These are phyloP conservation scores for Olyra latifolia DNA, from an alignment of 176 grass and related monocot species.

Conservation along the genomic window DNA sequence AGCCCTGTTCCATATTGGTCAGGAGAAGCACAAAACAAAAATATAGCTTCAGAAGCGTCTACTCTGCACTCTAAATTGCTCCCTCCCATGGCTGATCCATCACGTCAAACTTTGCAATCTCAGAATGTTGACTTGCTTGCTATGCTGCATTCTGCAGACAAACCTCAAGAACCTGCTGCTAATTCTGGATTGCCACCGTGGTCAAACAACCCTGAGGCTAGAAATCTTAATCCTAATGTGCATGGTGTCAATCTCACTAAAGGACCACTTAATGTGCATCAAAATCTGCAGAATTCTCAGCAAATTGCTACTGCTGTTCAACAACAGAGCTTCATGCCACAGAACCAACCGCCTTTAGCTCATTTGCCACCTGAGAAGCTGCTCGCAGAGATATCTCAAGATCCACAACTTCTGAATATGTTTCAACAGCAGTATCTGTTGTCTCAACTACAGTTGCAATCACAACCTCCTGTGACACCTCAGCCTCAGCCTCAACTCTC, in stretches of 20 bases:
- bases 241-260: slow-evolving; percentile 48
- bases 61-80: slow-evolving; percentile 66
- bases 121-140: slow-evolving; percentile 85
- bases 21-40: slow-evolving; percentile 52
- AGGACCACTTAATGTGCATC: slow-evolving; percentile 48
- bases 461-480: slow-evolving; percentile 58
- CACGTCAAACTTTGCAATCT: slow-evolving; percentile 50
- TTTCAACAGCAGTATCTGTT: slow-evolving; percentile 91
- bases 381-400: slow-evolving; percentile 70
- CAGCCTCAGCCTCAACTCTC: slow-evolving; percentile 68
- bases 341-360: slow-evolving; percentile 50
- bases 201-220: slow-evolving; percentile 65
- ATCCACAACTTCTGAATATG: slow-evolving; percentile 68
- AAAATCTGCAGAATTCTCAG: slow-evolving; percentile 61
- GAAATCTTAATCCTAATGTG: slow-evolving; percentile 42
- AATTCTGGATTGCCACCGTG: slow-evolving; percentile 50
- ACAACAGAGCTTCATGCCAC: slow-evolving; percentile 53
- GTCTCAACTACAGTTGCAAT: slow-evolving; percentile 76
- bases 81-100: slow-evolving; percentile 49
- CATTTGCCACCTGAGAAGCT: slow-evolving; percentile 71
- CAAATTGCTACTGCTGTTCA: slow-evolving; percentile 55
- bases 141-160: slow-evolving; percentile 79
- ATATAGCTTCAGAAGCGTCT: slow-evolving; percentile 47
- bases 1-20: slow-evolving; percentile 72
- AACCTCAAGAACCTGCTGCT: slow-evolving; percentile 45